These are phyloP conservation scores for Bodo saltans DNA, from an alignment of 78 protist species.

Conservation along the genomic window DNA sequence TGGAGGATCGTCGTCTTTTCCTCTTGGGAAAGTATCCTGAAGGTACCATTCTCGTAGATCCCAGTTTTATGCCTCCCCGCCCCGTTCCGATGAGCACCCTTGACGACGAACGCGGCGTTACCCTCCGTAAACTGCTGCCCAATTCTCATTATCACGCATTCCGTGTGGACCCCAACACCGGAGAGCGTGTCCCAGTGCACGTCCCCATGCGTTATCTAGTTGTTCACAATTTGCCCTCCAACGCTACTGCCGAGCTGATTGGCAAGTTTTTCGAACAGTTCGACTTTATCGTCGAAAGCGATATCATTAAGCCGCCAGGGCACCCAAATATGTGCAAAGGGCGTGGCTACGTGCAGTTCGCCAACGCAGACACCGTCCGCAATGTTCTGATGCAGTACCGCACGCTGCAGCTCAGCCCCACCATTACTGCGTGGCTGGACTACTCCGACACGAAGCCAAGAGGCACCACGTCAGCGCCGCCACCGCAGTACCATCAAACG, in stretches of 20 bases:
- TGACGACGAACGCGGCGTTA: not conserved
- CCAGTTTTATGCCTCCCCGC: not conserved
- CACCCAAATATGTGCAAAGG: not conserved
- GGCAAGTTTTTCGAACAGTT: not conserved
- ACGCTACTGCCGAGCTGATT: not conserved
- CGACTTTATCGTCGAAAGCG: not conserved
- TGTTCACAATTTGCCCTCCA: not conserved
- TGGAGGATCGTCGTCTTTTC: not conserved
- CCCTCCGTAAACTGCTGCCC: not conserved
- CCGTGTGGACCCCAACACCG: too few relatives aligned
- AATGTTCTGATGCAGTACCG: too few relatives aligned
- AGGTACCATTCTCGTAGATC: not conserved
- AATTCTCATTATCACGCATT: too few relatives aligned
- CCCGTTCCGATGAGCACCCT: not conserved
- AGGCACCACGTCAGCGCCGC: too few relatives aligned
- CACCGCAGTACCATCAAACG: too few relatives aligned
- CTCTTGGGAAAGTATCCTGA: not conserved
- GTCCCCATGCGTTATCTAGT: not conserved
- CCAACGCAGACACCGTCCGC: too few relatives aligned
- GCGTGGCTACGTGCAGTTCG: not conserved
- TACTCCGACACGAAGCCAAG: too few relatives aligned
- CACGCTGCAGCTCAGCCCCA: too few relatives aligned
- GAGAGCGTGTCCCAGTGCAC: too few relatives aligned
- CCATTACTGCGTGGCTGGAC: too few relatives aligned
- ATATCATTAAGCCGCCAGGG: not conserved